Evolutionary conservation across 2,329 filamentous ascomycete species (phyloP).

Genomic region (Trichoderma semiorbis): DNA sequence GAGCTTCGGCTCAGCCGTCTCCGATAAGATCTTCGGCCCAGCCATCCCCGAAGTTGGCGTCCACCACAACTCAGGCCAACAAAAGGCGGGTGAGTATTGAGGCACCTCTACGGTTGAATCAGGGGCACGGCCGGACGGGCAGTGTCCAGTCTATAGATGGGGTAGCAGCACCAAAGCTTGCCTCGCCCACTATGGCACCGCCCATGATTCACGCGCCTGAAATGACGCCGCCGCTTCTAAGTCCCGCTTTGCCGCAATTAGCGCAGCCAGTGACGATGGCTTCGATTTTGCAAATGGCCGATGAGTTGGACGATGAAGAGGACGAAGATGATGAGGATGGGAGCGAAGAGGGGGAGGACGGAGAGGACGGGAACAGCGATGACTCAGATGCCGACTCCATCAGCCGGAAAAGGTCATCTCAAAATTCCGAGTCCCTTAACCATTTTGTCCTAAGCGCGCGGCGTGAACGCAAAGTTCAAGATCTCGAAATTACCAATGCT

Average conservation of each 20-base stretch:
- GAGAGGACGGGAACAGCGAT: slow-evolving; percentile 32
- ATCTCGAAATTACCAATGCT: slow-evolving; percentile 94
- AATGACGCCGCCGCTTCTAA: slow-evolving; percentile 22
- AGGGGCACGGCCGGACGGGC: slow-evolving; percentile 40
- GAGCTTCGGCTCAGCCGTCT: slow-evolving; percentile 21
- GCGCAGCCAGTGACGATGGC: slow-evolving; percentile 46
- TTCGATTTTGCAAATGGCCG: slow-evolving; percentile 54
- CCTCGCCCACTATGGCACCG: slow-evolving; percentile 31
- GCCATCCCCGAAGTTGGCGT: slow-evolving; percentile 37
- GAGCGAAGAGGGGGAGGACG: slow-evolving; percentile 20
- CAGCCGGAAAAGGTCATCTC: slow-evolving; percentile 57
- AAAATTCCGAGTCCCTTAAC: slow-evolving; percentile 58
- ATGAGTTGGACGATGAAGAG: slow-evolving; percentile 43
- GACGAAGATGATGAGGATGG: slow-evolving; percentile 23
- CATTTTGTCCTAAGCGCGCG: slow-evolving; percentile 85
- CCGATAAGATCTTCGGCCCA: slow-evolving; percentile 32
- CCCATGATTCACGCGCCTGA: slow-evolving; percentile 39
- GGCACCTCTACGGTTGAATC: slow-evolving; percentile 33
- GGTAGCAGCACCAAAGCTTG: slow-evolving; percentile 33
- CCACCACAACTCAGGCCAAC: slow-evolving; percentile 28
- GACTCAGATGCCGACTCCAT: slow-evolving; percentile 40
- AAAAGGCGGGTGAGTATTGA: slow-evolving; percentile 45
- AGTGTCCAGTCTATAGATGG: slow-evolving; percentile 39
- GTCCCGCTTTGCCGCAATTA: slow-evolving; percentile 29
- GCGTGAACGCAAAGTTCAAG: slow-evolving; percentile 89